These are phyloP conservation scores for Kalaharituber pfeilii DNA, from an alignment of 2,329 filamentous ascomycete genomes.

Conservation along the genomic window DNA sequence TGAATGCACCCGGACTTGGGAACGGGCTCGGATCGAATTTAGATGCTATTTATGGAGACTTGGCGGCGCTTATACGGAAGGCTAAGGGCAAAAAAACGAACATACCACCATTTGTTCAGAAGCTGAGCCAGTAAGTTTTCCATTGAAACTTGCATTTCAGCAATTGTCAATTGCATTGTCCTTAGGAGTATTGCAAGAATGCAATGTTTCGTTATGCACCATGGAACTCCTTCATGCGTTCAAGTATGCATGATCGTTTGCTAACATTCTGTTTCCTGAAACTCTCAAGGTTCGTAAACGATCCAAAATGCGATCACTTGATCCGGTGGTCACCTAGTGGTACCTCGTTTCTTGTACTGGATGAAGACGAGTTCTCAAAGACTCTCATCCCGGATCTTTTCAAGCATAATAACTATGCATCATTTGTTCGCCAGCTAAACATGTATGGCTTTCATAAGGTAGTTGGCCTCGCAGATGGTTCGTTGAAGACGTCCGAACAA, in stretches of 20 bases:
- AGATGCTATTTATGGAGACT: constrained; percentile 28
- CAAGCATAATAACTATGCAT: constrained; percentile 66
- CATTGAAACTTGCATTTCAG: too few relatives aligned
- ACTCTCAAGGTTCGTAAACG: constrained; percentile 63
- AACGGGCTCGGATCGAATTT: not conserved
- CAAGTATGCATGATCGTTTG: too few relatives aligned
- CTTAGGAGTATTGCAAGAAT: too few relatives aligned
- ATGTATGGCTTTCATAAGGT: constrained; percentile 52
- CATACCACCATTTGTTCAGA: constrained; percentile 94
- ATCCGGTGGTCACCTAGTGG: constrained; percentile 96
- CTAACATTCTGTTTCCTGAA: not conserved
- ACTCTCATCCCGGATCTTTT: constrained; percentile 58
- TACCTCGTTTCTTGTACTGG: constrained; percentile 87
- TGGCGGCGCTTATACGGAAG: constrained; percentile 74
- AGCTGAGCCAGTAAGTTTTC: constrained; percentile 46
- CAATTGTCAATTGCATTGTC: too few relatives aligned
- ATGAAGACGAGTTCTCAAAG: constrained; percentile 77
- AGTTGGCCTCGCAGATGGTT: constrained; percentile 84
- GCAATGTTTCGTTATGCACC: too few relatives aligned
- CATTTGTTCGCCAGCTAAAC: constrained; percentile 54
- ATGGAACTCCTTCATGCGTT: too few relatives aligned
- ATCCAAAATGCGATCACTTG: constrained; percentile 78
- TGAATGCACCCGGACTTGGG: not conserved
- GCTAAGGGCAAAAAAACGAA: constrained; percentile 65
- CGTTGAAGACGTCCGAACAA: constrained; percentile 89